Evolutionary conservation across 2,329 filamentous ascomycete species (phyloP).

Genomic region (Colletotrichum sp.): DNA sequence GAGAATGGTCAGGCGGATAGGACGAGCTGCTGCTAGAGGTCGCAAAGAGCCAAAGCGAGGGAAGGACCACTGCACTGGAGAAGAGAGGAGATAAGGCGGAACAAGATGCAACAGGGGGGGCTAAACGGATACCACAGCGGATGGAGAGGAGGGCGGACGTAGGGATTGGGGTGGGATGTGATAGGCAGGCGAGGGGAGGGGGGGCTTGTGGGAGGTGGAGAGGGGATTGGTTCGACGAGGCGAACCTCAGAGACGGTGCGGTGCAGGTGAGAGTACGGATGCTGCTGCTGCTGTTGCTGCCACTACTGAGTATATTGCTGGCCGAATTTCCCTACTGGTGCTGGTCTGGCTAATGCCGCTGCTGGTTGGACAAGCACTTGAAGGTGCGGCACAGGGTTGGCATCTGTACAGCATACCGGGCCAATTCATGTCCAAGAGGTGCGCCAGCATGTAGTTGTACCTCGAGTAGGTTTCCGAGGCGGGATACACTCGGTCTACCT

Average conservation of each 20-base stretch:
- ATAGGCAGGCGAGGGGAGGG: slow-evolving; percentile 1
- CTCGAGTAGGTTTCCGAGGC: not conserved
- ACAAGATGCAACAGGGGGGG: slow-evolving; percentile 16
- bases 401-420: not conserved
- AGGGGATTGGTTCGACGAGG: slow-evolving; percentile 12
- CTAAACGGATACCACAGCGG: slow-evolving; percentile 16
- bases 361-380: not conserved
- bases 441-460: not conserved
- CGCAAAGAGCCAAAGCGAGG: slow-evolving; percentile 6
- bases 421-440: not conserved
- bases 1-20: slow-evolving; percentile 20
- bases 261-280: not conserved
- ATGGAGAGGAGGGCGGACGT: slow-evolving; percentile 20
- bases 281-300: not conserved
- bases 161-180: slow-evolving; percentile 20
- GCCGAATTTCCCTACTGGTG: not conserved
- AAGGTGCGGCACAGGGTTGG: not conserved
- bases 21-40: slow-evolving; percentile 15
- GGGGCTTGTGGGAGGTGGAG: slow-evolving; percentile 13
- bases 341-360: not conserved
- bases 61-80: slow-evolving; percentile 8
- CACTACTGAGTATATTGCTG: not conserved
- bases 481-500: not conserved
- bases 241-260: slow-evolving; percentile 1
- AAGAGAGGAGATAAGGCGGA: slow-evolving; percentile 21